Base-by-base conservation (phyloP, 768 basidiomycete species). In the Phanerochaete carnosa region DNA sequence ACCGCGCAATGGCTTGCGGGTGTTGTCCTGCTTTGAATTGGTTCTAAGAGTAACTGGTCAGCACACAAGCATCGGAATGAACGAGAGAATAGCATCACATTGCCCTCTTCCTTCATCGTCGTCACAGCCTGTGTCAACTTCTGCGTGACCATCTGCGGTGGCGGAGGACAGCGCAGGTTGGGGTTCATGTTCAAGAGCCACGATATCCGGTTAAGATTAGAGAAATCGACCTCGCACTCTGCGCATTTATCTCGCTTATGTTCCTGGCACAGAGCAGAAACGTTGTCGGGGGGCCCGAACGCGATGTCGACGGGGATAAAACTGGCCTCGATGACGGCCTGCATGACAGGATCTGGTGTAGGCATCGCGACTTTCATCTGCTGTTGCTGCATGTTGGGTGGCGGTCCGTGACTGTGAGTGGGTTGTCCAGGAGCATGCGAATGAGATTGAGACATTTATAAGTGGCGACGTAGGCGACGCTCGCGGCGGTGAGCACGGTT, bases 51-150 rank as follows among this genome's bases (percentile, higher is more conserved):
- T 64, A 56, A 58, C 50, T 46, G 5, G 39, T 52, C 39, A 54
- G 71, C 75, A 80, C 19, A 66, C 66, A 57, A n/a, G 55, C 35
- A 6, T 15, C 19, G 39, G 11, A 7, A 7, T 4, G 19, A 15
- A 13, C 29, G 53, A 54, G 30, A 43, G 3, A 22, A 30, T 52
- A 32, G 79, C 92, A n/a, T 69, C 69, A 94, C 94, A 73, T 99
- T 99, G 61, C 97, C 97, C 63, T 96, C 92, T 51, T 98, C 96
- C 71, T 98, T 98, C 4, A 89, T 87, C 50, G 80, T 77, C 15
- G 84, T 88, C 58, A 98, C 84, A 23, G 85, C 81, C 64, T 88
- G 83, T 0, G 90, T 83, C 22, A 96, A 76, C 63, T 90, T 89
- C 68, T 87, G 86, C 8, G 88, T 86, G 53, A 90, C 77, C 51